phyloP scores from a whole-genome alignment of 805 yeast genomes.

The Komagataella mondaviorum region DNA sequence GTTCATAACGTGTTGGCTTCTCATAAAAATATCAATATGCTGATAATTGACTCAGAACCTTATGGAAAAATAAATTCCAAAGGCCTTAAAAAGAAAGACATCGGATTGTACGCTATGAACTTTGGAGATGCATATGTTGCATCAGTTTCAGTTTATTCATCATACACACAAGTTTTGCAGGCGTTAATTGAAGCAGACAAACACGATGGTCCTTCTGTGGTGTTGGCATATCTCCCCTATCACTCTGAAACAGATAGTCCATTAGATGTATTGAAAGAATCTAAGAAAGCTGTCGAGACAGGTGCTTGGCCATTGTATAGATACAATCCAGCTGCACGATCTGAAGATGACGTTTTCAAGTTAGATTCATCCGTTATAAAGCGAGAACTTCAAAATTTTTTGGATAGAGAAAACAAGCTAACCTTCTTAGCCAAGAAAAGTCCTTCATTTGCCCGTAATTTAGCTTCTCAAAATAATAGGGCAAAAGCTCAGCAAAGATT shows the following conservation, averaged over 20 bases:
- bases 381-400: conserved; percentile 62
- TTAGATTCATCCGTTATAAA: conserved; percentile 77
- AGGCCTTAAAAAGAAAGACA: conserved; percentile 67
- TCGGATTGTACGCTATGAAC: conserved; percentile 91
- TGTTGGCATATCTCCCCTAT: conserved; percentile 82
- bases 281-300: conserved; percentile 79
- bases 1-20: conserved; percentile 74
- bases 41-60: conserved; percentile 81
- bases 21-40: conserved; percentile 66
- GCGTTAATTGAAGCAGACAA: conserved; percentile 84
- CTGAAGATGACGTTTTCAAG: conserved; percentile 44
- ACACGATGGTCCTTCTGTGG: conserved; percentile 82
- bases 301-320: conserved; percentile 97
- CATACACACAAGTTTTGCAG: conserved; percentile 85
- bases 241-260: conserved; percentile 50
- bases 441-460: conserved; percentile 68
- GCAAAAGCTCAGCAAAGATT: conserved; percentile 44
- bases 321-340: conserved; percentile 51
- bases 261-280: conserved; percentile 66
- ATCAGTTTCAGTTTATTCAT: conserved; percentile 84
- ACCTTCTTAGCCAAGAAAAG: conserved; percentile 56
- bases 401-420: conserved; percentile 83
- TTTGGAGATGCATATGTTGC: conserved; percentile 85
- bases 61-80: conserved; percentile 26
- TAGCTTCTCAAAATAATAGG: conserved; percentile 51